Percentiles rank a stretch among this genome's conserved stretches.
Conservation (phyloP, 2,329 filamentous ascomycete species). For the Penicillium vulpinum region DNA sequence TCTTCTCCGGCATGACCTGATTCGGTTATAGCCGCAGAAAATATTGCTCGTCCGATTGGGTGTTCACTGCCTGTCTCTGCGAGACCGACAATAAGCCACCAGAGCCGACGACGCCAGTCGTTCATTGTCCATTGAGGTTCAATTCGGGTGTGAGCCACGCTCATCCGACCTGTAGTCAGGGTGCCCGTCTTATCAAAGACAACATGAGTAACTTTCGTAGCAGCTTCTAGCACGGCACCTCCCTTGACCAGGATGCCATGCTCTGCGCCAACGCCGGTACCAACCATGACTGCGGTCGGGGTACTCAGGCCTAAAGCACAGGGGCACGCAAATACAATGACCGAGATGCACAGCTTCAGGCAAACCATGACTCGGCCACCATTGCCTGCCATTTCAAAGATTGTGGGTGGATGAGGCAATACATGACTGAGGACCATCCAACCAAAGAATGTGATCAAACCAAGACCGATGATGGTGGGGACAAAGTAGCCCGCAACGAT, state of each 20-base stretch:
- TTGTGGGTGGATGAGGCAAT: constrained; percentile 77
- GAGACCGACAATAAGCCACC: constrained; percentile 97
- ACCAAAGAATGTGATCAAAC: constrained; percentile 76
- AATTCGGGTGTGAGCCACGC: constrained; percentile 71
- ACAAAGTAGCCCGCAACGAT: constrained; percentile 91
- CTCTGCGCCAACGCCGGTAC: constrained; percentile 93
- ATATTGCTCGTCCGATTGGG: constrained; percentile 86
- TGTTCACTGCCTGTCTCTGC: constrained; percentile 95
- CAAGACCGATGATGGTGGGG: constrained; percentile 80
- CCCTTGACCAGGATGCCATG: constrained; percentile 98
- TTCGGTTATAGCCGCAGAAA: constrained; percentile 71
- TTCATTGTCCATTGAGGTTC: constrained; percentile 68
- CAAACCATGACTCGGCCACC: constrained; percentile 96
- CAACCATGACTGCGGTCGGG: constrained; percentile 97
- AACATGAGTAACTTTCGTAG: constrained; percentile 85
- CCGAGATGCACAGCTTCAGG: constrained; percentile 94
- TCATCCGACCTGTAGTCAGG: constrained; percentile 93
- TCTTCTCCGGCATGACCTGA: constrained; percentile 71
- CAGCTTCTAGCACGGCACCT: constrained; percentile 84
- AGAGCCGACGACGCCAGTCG: constrained; percentile 69
- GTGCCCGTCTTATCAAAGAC: constrained; percentile 97
- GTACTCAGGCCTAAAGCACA: constrained; percentile 95
- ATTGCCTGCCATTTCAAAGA: constrained; percentile 76
- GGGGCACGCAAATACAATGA: constrained; percentile 96
- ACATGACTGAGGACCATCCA: constrained; percentile 97